Evolutionary conservation across 2,329 filamentous ascomycete species (phyloP).

Genomic region (Lithohypha guttulata): DNA sequence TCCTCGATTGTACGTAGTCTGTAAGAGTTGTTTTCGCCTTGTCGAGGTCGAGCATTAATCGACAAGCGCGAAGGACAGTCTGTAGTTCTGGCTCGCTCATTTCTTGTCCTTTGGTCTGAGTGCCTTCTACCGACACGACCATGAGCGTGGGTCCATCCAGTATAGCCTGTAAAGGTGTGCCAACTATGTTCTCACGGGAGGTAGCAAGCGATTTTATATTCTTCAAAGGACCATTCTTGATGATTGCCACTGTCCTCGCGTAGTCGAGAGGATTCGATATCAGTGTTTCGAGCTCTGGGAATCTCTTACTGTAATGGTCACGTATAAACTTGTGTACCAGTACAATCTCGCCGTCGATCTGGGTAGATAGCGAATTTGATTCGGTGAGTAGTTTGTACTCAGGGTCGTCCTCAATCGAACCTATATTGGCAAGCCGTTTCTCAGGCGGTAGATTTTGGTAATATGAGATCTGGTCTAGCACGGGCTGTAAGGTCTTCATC

Average conservation of each 20-base stretch:
- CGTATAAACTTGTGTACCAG: conserved; percentile 93
- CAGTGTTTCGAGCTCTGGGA: conserved; percentile 82
- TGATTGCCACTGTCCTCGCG: conserved; percentile 84
- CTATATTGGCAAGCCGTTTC: conserved; percentile 55
- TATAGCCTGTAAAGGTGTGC: conserved; percentile 64
- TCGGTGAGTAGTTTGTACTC: conserved; percentile 82
- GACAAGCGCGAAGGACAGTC: conserved; percentile 64
- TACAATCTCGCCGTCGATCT: conserved; percentile 85
- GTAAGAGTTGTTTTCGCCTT: conserved; percentile 76
- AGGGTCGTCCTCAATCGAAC: conserved; percentile 82
- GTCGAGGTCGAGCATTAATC: conserved; percentile 80
- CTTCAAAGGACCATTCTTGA: conserved; percentile 85
- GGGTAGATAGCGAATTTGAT: conserved; percentile 79
- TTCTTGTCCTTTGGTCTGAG: conserved; percentile 70
- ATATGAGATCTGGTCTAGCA: conserved; percentile 73
- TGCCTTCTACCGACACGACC: conserved; percentile 91
- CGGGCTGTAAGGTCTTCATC: conserved; percentile 70
- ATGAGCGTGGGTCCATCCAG: conserved; percentile 84
- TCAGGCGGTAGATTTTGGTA: conserved; percentile 60
- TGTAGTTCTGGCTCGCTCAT: conserved; percentile 66
- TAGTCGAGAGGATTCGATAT: conserved; percentile 90
- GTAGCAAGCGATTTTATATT: conserved; percentile 71
- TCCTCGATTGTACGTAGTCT: conserved; percentile 91
- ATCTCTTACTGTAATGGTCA: conserved; percentile 88
- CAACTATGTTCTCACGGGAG: conserved; percentile 67